Evolutionary conservation across 2,329 filamentous ascomycete genomes (phyloP), one percentile per base, ranked within the genome.

Genomic region (Leptodontidium sp.): DNA sequence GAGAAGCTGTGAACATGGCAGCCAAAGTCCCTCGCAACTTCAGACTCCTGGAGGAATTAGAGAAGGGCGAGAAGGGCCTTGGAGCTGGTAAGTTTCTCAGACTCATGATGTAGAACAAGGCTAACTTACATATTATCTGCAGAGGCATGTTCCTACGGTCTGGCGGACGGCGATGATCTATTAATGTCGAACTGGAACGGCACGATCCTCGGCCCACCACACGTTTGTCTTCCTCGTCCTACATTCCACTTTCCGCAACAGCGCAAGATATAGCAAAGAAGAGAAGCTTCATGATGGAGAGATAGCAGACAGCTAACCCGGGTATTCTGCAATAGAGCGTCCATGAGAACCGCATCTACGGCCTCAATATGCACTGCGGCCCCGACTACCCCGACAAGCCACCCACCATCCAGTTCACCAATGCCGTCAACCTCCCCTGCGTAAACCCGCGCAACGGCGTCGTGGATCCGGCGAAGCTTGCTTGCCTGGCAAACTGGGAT

Each of bases 111-210:
- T 35, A 61, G 45, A 59, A 75, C 79, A 55, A 55, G 49, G 26
- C 69, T 74, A 21, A 74, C 61, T 4, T 50, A 17, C 32, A 6
- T 52, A 59, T 47, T 71, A 50, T 73, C 70, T 70, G 57, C 75
- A 96, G 96, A 98, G 84, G 94, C 94, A 71, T 98, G 95, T 84
- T 98, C 96, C 55, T 98, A 98, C 77, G 96, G 96, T 76, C 88
- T 99, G 67, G 93, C 95, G 73, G 94, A 98, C 80, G 91, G 93
- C 59, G 94, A 98, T 79, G 96, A 99, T 78, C 88, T 98, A 73
- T 88, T 96, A 81, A 97, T 99, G 94, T 95, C 92, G 72, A 94
- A 98, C 85, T 99, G 96, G 96, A 97, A 97, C 78, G 96, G 95
- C 77, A 99, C 96, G 17, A 98, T 99, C 74, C 90, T 98, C 61